Base-by-base conservation (phyloP, 495 filamentous ascomycete genomes). In the Clohesyomyces aquaticus region DNA sequence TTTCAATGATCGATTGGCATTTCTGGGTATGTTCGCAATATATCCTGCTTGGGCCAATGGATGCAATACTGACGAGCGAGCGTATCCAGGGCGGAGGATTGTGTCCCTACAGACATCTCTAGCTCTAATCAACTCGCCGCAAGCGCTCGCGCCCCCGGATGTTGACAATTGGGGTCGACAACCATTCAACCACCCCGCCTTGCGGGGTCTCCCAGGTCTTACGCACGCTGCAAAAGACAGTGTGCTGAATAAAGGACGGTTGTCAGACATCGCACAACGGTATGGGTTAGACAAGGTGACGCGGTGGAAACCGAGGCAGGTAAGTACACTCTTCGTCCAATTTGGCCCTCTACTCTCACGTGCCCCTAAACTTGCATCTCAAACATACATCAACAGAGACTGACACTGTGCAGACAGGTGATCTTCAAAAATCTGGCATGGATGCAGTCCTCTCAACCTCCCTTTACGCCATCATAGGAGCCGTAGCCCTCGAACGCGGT, bases 1-100 rank as follows among this genome's bases (percentile, higher is more conserved):
- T 11, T 96, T 89, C 78, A 99, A 98, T 75, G 93, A 96, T 63
- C 85, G 92, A 59, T 80, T 99, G 74, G 88, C 89, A n/a, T 92
- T 89, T 65, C 79, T 96, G 38, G 94, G 94, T 96, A 83, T 70
- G 85, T 70, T 41, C 23, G 21, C 21, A 49, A 4, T 16, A 38
- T n/a, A n/a, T n/a, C n/a, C n/a, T n/a, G n/a, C 14, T 61, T 4
- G 50, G 9, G 12, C 14, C 11, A 23, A 49, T 43, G 35, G 46
- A 21, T 18, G 28, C 10, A 53, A 26, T 57, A 45, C 46, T 60
- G 43, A 65, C 52, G 32, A 35, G 12, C 35, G 11, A 8, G 1
- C 0, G 10, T 2, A 21, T 41, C 11, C 41, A 93, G 93, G 93
- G 42, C 90, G 90, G 72, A 85, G 88, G 61, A 90, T 97, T 63